Evolutionary conservation across 2,329 filamentous ascomycete genomes (phyloP), one percentile per base, ranked within the genome.

Genomic region (Aureobasidium sp.): DNA sequence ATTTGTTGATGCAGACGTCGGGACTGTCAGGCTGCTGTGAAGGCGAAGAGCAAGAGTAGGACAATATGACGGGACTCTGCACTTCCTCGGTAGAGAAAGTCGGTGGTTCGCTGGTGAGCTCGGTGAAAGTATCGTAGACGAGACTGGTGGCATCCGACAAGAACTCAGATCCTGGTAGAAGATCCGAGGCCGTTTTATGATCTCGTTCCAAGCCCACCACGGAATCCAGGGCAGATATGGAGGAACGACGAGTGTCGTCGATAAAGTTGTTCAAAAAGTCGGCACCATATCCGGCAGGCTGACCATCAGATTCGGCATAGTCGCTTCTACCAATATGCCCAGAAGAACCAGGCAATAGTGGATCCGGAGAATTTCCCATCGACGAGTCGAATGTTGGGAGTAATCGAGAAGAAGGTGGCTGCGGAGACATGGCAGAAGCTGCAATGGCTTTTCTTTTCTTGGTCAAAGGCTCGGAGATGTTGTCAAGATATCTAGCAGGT

Each of bases 201-300:
- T 24, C 6, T 17, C 25, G 29, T 11, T n/a, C 37, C 27, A 38
- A 41, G 8, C 19, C 37, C 5, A 52, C 42, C 3, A 49, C 45
- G 16, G 45, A 49, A n/a, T 49, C 34, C 2, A 49, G 24, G 14
- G 45, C 34, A 38, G 45, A 39, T 16, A 22, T n/a, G 10, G 45
- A 49, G 29, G 45, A 49, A 30, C 45, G 45, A 38, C 37, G 48
- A 34, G 49, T 38, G 16, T 53, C 64, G 14, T 59, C 55, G 53
- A 66, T 60, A 53, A 66, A 68, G 54, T 64, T 66, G 7, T 53
- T 59, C 57, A 64, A 57, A 48, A 68, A 66, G 32, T 64, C 62
- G 19, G 61, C 63, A 54, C 64, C 61, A 35, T 60, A 59, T 10
- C 54, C 55, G 11, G 50, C 55, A 30, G 59, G 35, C 12, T 50